Percentiles rank a stretch among this genome's conserved stretches.
Conservation (phyloP, 129 eudicot species). For the Smallanthus sonchifolius region DNA sequence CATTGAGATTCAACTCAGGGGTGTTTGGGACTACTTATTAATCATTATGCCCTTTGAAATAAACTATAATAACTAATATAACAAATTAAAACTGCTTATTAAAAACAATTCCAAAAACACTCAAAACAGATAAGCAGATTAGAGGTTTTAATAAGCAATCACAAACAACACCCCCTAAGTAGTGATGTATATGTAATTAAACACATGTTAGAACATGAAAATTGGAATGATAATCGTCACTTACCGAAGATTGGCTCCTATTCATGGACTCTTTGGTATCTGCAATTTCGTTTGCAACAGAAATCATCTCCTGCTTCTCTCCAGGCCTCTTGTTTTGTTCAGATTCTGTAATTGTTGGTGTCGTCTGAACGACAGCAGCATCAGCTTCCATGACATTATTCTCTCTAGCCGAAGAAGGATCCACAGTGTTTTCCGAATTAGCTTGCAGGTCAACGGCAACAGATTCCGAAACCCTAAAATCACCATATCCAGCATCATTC, state of each 20-base stretch:
- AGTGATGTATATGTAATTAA: neutral
- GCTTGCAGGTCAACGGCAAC: neutral
- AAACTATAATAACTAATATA: neutral
- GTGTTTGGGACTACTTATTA: neutral
- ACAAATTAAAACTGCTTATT: neutral
- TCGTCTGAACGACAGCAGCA: constrained; percentile 15
- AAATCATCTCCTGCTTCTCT: constrained; percentile 1
- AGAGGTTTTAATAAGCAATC: neutral
- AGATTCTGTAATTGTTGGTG: constrained; percentile 4
- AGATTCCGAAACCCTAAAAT: constrained; percentile 10
- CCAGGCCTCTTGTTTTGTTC: neutral
- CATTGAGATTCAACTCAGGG: neutral
- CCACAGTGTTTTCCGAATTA: constrained; percentile 1
- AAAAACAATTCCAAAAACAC: neutral
- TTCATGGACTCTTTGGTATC: constrained; percentile 9
- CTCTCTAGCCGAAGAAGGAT: neutral
- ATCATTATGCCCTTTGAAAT: neutral
- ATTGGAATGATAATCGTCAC: neutral
- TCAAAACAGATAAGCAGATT: neutral
- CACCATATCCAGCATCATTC: neutral
- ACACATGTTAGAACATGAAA: neutral
- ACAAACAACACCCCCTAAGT: neutral
- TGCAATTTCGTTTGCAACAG: constrained; percentile 8
- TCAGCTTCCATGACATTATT: neutral
- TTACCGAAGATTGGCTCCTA: constrained; percentile 28